Percentiles rank a stretch among this genome's conserved stretches.
Conservation (phyloP, 2,329 filamentous ascomycete species). For the Dothidotthia symphoricarpi region DNA sequence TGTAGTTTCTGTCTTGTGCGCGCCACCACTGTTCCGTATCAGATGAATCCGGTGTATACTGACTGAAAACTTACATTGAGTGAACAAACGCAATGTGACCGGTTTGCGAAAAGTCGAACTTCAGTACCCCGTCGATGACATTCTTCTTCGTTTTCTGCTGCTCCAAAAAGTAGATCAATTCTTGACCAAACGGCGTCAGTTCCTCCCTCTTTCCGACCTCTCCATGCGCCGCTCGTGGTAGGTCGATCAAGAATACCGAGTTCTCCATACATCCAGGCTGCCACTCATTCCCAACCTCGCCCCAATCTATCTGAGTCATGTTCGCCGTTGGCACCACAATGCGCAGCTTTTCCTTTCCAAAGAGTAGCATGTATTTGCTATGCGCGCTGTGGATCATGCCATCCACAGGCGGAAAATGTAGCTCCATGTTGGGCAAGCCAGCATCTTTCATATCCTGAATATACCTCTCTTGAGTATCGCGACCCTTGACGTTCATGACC, state of each 20-base stretch:
- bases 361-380: constrained; percentile 90
- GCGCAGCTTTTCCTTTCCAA: constrained; percentile 69
- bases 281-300: constrained; percentile 61
- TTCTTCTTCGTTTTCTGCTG: constrained; percentile 64
- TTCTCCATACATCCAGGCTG: constrained; percentile 38
- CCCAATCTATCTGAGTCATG: constrained; percentile 83
- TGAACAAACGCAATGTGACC: constrained; percentile 75
- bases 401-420: constrained; percentile 81
- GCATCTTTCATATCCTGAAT: constrained; percentile 29
- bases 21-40: constrained; percentile 28
- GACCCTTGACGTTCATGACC: constrained; percentile 60
- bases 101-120: constrained; percentile 81
- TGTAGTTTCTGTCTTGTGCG: constrained; percentile 36
- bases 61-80: constrained; percentile 64
- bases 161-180: constrained; percentile 68
- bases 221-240: constrained; percentile 58
- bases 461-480: constrained; percentile 33
- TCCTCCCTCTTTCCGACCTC: constrained; percentile 26
- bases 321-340: constrained; percentile 88
- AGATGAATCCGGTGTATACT: constrained; percentile 6
- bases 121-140: constrained; percentile 65
- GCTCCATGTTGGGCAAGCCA: constrained; percentile 55
- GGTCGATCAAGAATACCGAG: constrained; percentile 86
- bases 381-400: constrained; percentile 75
- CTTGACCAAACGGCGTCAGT: constrained; percentile 62